A percentile compares a stretch with the other conserved stretches of the same genome.
Evolutionary conservation across 805 yeast species (phyloP).

Genomic region (Wickerhamomyces xylosicus): DNA sequence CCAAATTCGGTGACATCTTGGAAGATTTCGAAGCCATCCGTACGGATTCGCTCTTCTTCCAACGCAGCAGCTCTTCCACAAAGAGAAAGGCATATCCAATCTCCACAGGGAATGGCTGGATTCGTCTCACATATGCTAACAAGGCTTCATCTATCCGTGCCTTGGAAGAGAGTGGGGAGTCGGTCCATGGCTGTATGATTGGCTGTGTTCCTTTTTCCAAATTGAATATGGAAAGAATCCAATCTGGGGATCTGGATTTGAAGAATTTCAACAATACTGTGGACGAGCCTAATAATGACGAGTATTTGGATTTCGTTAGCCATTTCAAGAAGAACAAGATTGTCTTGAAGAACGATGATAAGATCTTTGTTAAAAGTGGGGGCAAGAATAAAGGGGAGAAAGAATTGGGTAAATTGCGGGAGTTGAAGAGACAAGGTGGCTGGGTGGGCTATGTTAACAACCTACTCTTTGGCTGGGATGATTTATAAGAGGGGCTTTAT

Average conservation of each 20-base stretch:
- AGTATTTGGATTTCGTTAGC: conserved; percentile 1
- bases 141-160: conserved; percentile 75
- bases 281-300: not conserved
- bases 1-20: conserved; percentile 68
- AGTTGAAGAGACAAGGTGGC: not conserved
- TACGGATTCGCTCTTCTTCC: conserved; percentile 16
- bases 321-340: conserved; percentile 18
- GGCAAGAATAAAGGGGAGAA: conserved; percentile 1
- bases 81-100: conserved; percentile 41
- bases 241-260: conserved; percentile 13
- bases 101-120: conserved; percentile 82
- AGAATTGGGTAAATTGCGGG: not conserved
- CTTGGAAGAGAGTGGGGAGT: conserved; percentile 68
- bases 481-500: conserved; percentile 22
- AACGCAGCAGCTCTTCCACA: conserved; percentile 5
- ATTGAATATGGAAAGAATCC: conserved; percentile 48
- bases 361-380: conserved; percentile 23
- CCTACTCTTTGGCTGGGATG: conserved; percentile 48
- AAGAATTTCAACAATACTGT: not conserved
- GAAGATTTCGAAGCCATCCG: conserved; percentile 54
- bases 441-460: conserved; percentile 24
- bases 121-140: conserved; percentile 76
- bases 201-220: conserved; percentile 66
- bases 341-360: conserved; percentile 31
- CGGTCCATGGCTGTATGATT: conserved; percentile 52